These are phyloP conservation scores for Aspergillus awamori DNA, from an alignment of 2,329 filamentous ascomycete species.

Conservation along the genomic window DNA sequence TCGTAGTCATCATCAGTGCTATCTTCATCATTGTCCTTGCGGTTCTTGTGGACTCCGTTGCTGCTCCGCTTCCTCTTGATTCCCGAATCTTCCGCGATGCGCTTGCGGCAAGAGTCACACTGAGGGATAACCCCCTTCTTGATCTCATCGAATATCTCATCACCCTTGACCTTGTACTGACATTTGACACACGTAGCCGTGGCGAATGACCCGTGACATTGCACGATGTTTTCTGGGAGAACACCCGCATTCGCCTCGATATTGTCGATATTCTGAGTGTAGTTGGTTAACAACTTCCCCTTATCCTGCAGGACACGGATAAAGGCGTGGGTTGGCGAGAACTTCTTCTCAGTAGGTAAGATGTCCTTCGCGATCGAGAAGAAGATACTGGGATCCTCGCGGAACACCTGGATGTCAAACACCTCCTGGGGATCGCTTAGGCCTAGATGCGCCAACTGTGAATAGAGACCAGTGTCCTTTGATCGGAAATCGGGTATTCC, in stretches of 20 bases:
- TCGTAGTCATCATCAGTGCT: conserved; percentile 64
- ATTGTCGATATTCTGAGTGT: conserved; percentile 98
- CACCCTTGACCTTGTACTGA: conserved; percentile 70
- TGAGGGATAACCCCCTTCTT: conserved; percentile 73
- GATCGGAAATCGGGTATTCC: conserved; percentile 97
- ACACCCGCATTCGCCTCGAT: conserved; percentile 88
- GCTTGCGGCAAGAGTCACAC: conserved; percentile 70
- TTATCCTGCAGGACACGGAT: conserved; percentile 86
- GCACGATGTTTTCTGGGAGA: conserved; percentile 76
- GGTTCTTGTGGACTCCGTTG: conserved; percentile 52
- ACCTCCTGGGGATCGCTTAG: conserved; percentile 87
- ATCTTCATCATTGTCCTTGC: conserved; percentile 58
- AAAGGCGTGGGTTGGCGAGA: conserved; percentile 91
- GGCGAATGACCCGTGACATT: conserved; percentile 96
- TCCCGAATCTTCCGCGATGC: conserved; percentile 49
- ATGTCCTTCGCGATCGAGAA: conserved; percentile 92
- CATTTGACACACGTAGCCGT: conserved; percentile 89
- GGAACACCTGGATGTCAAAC: conserved; percentile 87
- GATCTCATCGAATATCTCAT: conserved; percentile 78
- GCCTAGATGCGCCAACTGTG: conserved; percentile 77
- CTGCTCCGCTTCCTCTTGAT: conserved; percentile 58
- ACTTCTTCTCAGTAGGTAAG: conserved; percentile 75
- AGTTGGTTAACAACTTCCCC: conserved; percentile 90
- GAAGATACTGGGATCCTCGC: conserved; percentile 83
- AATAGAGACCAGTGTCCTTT: conserved; percentile 88